phyloP scores from a whole-genome alignment of 352 stramenopile genomes.

The Phytopythium chamaehyphon region DNA sequence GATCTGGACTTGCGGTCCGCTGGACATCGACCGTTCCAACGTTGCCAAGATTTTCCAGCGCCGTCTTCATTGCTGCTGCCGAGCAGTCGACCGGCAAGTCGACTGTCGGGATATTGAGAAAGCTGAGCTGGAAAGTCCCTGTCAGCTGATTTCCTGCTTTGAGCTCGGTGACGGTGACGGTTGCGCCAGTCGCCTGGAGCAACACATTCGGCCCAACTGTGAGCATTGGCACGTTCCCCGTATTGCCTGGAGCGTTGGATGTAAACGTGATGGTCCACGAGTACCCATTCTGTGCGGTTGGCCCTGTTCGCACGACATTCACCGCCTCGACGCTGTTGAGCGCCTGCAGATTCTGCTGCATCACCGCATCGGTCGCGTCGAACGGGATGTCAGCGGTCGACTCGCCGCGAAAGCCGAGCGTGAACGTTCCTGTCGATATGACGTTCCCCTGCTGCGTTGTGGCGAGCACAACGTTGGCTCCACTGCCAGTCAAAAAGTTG shows the following conservation, averaged over 20 bases:
- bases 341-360: constrained; percentile 59
- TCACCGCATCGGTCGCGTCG: constrained; percentile 63
- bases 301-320: constrained; percentile 44
- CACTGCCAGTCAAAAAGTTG: constrained; percentile 64
- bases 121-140: constrained; percentile 61
- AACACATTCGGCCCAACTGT: constrained; percentile 35
- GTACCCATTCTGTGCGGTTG: constrained; percentile 58
- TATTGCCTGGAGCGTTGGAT: constrained; percentile 39
- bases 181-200: constrained; percentile 31
- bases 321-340: constrained; percentile 63
- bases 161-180: constrained; percentile 28
- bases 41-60: constrained; percentile 40
- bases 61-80: constrained; percentile 58
- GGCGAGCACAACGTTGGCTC: constrained; percentile 64
- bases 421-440: constrained; percentile 88
- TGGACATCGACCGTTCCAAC: constrained; percentile 60
- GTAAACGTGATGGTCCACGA: constrained; percentile 81
- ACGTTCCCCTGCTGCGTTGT: constrained; percentile 58
- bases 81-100: constrained; percentile 80
- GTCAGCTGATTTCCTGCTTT: constrained; percentile 61
- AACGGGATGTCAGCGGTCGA: constrained; percentile 83
- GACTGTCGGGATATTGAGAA: constrained; percentile 40
- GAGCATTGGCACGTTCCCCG: constrained; percentile 54
- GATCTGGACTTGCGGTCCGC: constrained; percentile 55
- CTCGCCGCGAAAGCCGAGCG: constrained; percentile 84